A percentile compares a stretch with the other conserved stretches of the same genome.
These are phyloP conservation scores for Dorcoceras hygrometricum DNA, from an alignment of 257 asterid genomes.

Conservation along the genomic window DNA sequence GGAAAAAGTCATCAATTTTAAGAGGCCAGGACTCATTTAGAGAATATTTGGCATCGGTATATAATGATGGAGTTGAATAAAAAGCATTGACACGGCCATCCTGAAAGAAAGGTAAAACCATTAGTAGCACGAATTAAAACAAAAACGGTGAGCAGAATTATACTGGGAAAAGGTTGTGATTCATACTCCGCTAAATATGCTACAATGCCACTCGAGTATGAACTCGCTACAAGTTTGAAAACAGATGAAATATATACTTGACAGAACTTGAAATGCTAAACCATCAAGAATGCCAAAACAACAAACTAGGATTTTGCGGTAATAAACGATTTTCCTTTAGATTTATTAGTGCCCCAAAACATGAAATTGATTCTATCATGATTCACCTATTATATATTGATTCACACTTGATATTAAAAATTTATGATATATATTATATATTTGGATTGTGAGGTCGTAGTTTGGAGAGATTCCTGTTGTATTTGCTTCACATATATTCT, in stretches of 20 bases:
- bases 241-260: not conserved
- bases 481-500: too few relatives aligned
- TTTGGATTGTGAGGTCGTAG: too few relatives aligned
- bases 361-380: not conserved
- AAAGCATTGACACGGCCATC: constrained; percentile 99
- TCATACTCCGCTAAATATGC: not conserved
- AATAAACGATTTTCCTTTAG: not conserved
- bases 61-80: constrained; percentile 88
- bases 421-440: too few relatives aligned
- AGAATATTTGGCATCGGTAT: constrained; percentile 87
- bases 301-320: not conserved
- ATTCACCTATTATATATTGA: not conserved
- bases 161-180: not conserved
- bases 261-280: constrained; percentile 1
- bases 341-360: constrained; percentile 7
- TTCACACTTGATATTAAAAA: too few relatives aligned
- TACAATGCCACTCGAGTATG: not conserved
- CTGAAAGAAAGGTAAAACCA: constrained; percentile 36
- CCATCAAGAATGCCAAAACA: not conserved
- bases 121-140: constrained; percentile 13
- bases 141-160: not conserved
- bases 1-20: constrained; percentile 81
- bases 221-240: not conserved
- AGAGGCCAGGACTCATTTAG: constrained; percentile 88
- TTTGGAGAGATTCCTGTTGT: too few relatives aligned